Conservation (phyloP, 768 basidiomycete species). For the Naematelia aurantialba region DNA sequence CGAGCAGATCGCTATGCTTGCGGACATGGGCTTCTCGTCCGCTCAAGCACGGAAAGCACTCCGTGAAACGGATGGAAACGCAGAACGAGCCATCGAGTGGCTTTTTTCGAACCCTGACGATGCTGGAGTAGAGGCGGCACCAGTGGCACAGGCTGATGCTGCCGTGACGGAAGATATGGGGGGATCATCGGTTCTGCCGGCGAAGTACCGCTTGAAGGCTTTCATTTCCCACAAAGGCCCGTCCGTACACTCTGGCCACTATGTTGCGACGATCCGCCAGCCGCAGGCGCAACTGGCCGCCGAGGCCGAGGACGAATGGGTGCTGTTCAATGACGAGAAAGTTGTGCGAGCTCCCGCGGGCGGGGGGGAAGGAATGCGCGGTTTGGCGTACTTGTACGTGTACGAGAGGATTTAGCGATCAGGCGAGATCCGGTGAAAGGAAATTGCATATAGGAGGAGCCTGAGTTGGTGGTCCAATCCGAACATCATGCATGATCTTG, state of each 20-base stretch:
- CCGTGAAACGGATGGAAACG: slow-evolving; percentile 71
- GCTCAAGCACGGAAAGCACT: slow-evolving; percentile 84
- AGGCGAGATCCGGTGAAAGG: not conserved
- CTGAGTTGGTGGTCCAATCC: not conserved
- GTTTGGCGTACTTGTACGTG: slow-evolving; percentile 87
- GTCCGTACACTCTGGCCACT: slow-evolving; percentile 72
- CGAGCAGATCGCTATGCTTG: slow-evolving; percentile 69
- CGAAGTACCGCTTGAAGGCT: slow-evolving; percentile 74
- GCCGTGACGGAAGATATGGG: slow-evolving; percentile 38
- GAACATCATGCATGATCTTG: too few relatives aligned
- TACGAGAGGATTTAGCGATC: slow-evolving; percentile 62
- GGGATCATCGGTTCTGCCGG: slow-evolving; percentile 66
- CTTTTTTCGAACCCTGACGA: slow-evolving; percentile 91
- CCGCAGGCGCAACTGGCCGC: slow-evolving; percentile 74
- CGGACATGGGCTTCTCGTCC: slow-evolving; percentile 87
- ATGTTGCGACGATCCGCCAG: slow-evolving; percentile 59
- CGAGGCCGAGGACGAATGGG: slow-evolving; percentile 62
- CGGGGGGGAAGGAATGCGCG: slow-evolving; percentile 75
- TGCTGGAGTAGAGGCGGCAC: slow-evolving; percentile 53
- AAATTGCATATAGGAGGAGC: slow-evolving; percentile 1
- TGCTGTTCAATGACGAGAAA: slow-evolving; percentile 94
- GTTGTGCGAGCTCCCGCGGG: slow-evolving; percentile 82
- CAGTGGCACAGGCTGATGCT: slow-evolving; percentile 1
- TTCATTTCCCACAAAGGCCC: slow-evolving; percentile 98
- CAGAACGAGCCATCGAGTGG: slow-evolving; percentile 92